Evolutionary conservation across 495 filamentous ascomycete species (phyloP), one percentile per base, ranked within the genome.

Genomic region (Trichoderma orchidacearum): DNA sequence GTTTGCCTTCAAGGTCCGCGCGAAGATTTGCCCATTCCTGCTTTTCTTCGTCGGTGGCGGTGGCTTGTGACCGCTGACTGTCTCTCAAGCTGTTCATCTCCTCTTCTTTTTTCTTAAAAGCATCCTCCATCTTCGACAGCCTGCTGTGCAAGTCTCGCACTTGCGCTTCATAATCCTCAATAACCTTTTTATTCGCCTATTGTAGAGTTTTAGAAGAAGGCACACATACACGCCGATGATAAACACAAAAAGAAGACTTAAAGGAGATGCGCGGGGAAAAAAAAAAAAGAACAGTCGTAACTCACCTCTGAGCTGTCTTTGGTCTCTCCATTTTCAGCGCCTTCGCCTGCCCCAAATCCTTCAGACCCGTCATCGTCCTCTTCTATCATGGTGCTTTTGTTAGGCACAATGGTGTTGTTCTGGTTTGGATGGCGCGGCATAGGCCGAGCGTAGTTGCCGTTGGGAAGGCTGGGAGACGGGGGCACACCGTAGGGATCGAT

Each of bases 311-410:
- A 75, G 1, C 41, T 50, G 74, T 69, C 79, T 56, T 86, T 83
- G 52, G 76, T 71, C 56, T 86, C 85, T 18, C 82, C 80, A 13
- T 73, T 69, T 12, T 48, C 41, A 15, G 34, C 4, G 11, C 21
- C 21, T 12, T 48, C 41, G 11, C 18, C 41, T n/a, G 13, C 4
- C 3, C 53, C 53, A 31, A 25, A 30, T 13, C 8, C 51, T 12
- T 55, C 30, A 25, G 53, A 31, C 15, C 70, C 73, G 62, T 90
- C 86, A 59, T 94, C 91, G 59, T 95, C 93, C 68, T 98, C 93
- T 66, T 98, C 93, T 15, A 97, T 86, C 86, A 98, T 90, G 0
- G 90, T 97, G 62, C 92, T 94, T 70, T 97, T 98, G 62, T 95
- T 97, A 5, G 93, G 94, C 25, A 96, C 84, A 59, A 97, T 94